Conservation (phyloP, 2,329 filamentous ascomycete species). For the Sporothrix globosa region DNA sequence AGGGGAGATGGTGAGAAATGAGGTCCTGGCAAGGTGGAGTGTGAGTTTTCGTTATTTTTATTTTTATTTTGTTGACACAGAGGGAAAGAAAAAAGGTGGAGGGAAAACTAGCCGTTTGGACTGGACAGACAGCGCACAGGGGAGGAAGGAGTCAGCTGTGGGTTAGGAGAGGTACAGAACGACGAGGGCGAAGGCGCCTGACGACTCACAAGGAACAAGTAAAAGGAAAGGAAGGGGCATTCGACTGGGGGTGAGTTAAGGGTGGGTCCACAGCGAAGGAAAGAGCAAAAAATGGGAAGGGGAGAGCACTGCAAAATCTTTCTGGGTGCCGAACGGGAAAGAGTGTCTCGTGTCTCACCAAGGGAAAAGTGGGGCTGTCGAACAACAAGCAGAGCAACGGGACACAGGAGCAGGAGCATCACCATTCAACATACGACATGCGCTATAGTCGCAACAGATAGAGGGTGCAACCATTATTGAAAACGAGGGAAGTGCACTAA, state of each 20-base stretch:
- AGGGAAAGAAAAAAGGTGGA: slow-evolving; percentile 29
- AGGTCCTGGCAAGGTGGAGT: slow-evolving; percentile 20
- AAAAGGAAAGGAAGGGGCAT: background rate
- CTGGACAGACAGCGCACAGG: slow-evolving; percentile 7
- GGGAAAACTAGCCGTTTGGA: slow-evolving; percentile 25
- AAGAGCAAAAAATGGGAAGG: slow-evolving; percentile 23
- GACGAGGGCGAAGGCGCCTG: background rate
- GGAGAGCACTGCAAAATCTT: slow-evolving; percentile 5
- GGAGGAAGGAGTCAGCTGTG: background rate
- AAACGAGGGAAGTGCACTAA: background rate
- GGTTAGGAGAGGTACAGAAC: background rate
- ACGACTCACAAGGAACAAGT: slow-evolving; percentile 11
- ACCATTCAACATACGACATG: background rate
- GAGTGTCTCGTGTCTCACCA: slow-evolving; percentile 32
- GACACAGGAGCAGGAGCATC: background rate
- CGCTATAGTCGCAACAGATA: background rate
- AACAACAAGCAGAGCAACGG: slow-evolving; percentile 11
- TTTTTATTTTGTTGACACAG: slow-evolving; percentile 25
- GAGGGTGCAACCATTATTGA: background rate
- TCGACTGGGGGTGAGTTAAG: background rate
- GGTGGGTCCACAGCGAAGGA: slow-evolving; percentile 11
- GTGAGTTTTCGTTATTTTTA: slow-evolving; percentile 23
- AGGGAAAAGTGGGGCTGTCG: slow-evolving; percentile 19
- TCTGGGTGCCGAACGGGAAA: slow-evolving; percentile 28
- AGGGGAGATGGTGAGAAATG: slow-evolving; percentile 26